Percentiles rank a stretch among this genome's conserved stretches.
Conservation (phyloP, 352 stramenopile genomes). For the Pythium monospermum region DNA sequence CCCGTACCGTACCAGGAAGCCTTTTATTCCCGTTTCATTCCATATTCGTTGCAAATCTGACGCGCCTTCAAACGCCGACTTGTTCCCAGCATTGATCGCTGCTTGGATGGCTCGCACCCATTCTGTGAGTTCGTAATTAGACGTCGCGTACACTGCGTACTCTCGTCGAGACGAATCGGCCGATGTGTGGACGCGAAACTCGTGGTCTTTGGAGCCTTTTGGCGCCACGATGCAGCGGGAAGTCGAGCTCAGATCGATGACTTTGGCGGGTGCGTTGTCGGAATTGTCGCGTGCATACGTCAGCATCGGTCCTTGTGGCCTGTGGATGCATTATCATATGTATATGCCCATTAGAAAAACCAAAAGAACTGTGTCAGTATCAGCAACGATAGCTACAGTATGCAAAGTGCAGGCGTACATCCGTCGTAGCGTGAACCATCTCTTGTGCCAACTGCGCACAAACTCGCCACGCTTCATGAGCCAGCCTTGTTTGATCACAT, state of each 20-base stretch:
- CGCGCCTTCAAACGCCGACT: conserved; percentile 64
- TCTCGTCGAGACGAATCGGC: conserved; percentile 67
- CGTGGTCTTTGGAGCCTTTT: conserved; percentile 56
- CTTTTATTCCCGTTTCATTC: conserved; percentile 73
- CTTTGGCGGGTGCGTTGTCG: conserved; percentile 43
- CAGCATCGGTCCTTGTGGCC: conserved; percentile 64
- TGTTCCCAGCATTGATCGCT: conserved; percentile 77
- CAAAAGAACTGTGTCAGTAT: too few relatives aligned
- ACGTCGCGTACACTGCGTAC: conserved; percentile 54
- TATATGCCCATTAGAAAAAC: too few relatives aligned
- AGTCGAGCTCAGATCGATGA: conserved; percentile 73
- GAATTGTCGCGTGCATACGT: conserved; percentile 73
- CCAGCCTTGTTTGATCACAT: conserved; percentile 66
- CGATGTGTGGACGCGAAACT: conserved; percentile 77
- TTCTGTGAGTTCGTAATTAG: conserved; percentile 76
- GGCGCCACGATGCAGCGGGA: conserved; percentile 58
- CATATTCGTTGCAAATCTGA: conserved; percentile 68
- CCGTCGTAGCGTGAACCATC: conserved; percentile 72
- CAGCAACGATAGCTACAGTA: neutral
- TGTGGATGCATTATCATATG: conserved; percentile 18
- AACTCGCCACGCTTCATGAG: conserved; percentile 74
- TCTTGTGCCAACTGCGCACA: conserved; percentile 72
- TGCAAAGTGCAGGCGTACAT: conserved; percentile 32
- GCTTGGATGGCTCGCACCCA: conserved; percentile 80
- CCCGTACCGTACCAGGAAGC: conserved; percentile 78